A percentile compares a stretch with the other conserved stretches of the same genome.
phyloP scores from a whole-genome alignment of 108 stramenopile genomes.

The Conticribra guillardii region DNA sequence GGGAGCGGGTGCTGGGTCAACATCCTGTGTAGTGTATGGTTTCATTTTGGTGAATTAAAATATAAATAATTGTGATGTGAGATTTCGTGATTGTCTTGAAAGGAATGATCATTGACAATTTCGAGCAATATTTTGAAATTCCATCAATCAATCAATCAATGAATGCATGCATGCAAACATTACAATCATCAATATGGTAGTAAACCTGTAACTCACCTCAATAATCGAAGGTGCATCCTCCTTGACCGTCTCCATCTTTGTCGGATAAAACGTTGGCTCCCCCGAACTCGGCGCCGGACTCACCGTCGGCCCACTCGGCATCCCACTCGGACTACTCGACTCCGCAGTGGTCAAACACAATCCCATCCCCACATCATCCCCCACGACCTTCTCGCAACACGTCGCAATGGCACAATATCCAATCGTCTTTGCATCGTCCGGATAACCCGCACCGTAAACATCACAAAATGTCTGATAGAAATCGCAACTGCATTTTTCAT shows the following conservation, averaged over 20 bases:
- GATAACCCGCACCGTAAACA: conserved; percentile 17
- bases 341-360: not conserved
- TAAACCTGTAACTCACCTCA: too few relatives aligned
- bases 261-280: too few relatives aligned
- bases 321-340: not conserved
- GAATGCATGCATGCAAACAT: too few relatives aligned
- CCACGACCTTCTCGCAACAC: not conserved
- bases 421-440: conserved; percentile 7
- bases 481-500: conserved; percentile 10
- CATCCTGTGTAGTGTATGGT: not conserved
- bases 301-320: not conserved
- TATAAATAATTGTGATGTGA: too few relatives aligned
- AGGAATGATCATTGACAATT: too few relatives aligned
- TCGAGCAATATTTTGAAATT: too few relatives aligned
- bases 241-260: too few relatives aligned
- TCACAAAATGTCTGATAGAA: conserved; percentile 11
- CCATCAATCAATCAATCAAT: too few relatives aligned
- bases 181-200: too few relatives aligned
- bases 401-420: conserved; percentile 12
- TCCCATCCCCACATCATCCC: conserved; percentile 4
- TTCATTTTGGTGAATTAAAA: not conserved
- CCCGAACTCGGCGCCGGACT: not conserved
- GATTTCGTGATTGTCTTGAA: too few relatives aligned
- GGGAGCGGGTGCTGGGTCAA: not conserved
- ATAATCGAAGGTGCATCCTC: too few relatives aligned